Percentiles rank a stretch among this genome's conserved stretches.
phyloP scores from a whole-genome alignment of 2,329 filamentous ascomycete species.

The Aureobasidium sp. region DNA sequence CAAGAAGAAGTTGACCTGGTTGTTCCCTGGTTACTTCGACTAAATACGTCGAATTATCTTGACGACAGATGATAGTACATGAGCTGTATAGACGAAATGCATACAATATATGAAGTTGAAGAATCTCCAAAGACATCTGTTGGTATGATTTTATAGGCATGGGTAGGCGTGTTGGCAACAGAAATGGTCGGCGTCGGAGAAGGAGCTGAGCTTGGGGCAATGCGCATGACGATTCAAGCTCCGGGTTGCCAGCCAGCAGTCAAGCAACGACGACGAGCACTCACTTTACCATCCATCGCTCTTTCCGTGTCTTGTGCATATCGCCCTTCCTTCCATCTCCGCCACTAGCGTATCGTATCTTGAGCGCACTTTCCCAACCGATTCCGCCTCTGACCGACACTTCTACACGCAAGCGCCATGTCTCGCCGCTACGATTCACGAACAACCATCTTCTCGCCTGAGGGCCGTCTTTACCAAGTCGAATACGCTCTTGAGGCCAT shows the following conservation, averaged over 20 bases:
- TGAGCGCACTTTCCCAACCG: neutral
- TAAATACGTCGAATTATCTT: slow-evolving; percentile 19
- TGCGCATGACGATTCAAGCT: slow-evolving; percentile 11
- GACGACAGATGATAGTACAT: neutral
- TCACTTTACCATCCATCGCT: slow-evolving; percentile 10
- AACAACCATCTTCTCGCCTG: slow-evolving; percentile 98
- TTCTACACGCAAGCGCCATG: neutral
- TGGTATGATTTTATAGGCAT: neutral
- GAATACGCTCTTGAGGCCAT: slow-evolving; percentile 99
- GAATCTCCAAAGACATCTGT: too few species aligned
- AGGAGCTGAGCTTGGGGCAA: slow-evolving; percentile 8
- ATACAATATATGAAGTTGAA: neutral
- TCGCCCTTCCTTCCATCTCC: neutral
- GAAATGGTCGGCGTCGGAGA: slow-evolving; percentile 2
- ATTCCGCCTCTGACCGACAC: neutral
- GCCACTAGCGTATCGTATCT: neutral
- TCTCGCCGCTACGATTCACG: slow-evolving; percentile 15
- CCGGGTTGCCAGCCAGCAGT: neutral
- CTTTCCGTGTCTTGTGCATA: neutral
- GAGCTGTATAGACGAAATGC: neutral
- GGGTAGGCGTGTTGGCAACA: neutral
- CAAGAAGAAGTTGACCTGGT: slow-evolving; percentile 70
- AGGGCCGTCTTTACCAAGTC: slow-evolving; percentile 96
- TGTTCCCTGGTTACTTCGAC: slow-evolving; percentile 76
- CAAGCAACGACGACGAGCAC: neutral